Base-by-base conservation (phyloP, 73 alveolate species). In the Paramecium sexaurelia region DNA sequence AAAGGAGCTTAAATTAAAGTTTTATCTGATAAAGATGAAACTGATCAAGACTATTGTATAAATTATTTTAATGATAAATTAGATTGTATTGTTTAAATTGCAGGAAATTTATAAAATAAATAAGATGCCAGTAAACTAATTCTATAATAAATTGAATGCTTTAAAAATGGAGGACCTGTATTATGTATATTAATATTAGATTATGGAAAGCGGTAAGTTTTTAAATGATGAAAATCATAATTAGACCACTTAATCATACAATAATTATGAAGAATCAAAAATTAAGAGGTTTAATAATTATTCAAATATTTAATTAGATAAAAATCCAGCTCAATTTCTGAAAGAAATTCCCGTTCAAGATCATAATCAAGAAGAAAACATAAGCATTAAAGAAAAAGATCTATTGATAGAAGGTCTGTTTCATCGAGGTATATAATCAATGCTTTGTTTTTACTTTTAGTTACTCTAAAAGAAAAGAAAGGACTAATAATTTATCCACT, bases 131-230 rank as follows among this genome's bases (percentile, higher is more conserved):
- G 94, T 45, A 55, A 32, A 22, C 71, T 88, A 17, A 69, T 88
- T 5, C 91, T 88, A 6, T 20, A 88, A 71, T 36, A 88, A 43
- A 45, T 88, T 24, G 94, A 88, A 88, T 68, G 68, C 15, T 88
- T 88, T 32, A 66, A 69, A n/a, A 88, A 88, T 69, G 94, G 94
- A 9, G 94, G 94, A 19, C 94, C 94, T 19, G 90, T 78, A 45
- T 61, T 10, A 2, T 61, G 4, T 36, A 78, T 78, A 22, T 41
- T 10, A 41, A 40, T 11, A 17, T 19, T 41, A 78, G 90, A 88
- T 88, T 26, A 24, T 88, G 27, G 87, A 68, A 1, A 88, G 94
- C 71, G 94, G 94, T 17, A 88, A 51, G 39, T 68, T 68, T 55
- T 24, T 88, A 33, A 69, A 69, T 39, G 94, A 88, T 20, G 67